Evolutionary conservation across 441 rosid genomes (phyloP), one percentile per base, ranked within the genome.

Genomic region (Macaranga tanarius): DNA sequence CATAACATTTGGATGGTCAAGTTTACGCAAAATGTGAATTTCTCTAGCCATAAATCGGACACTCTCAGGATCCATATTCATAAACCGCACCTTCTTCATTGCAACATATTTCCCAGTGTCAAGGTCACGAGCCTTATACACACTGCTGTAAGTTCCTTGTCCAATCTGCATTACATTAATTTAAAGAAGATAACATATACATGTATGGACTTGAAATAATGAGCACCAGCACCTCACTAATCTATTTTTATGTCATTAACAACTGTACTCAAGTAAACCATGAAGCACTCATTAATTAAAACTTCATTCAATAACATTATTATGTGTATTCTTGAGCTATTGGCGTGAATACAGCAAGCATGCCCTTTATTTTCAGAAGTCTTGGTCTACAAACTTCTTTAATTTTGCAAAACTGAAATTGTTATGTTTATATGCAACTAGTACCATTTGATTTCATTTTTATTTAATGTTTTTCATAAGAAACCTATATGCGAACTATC

Each of bases 1-100:
- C 90, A 95, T 89, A 28, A 91, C 86, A 45, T 95, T 95, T 26
- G 90, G 98, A 84, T 95, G 99, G 77, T 91, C 95, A 34, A 95
- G 93, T 74, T 84, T 85, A 19, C 99, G 91, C 82, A 93, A 69
- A 71, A 91, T 88, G 47, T 82, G 80, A 69, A 93, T 95, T 81
- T 93, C 99, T 62, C 99, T 88, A 2, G 98, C 98, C 99, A 95
- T 93, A 81, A 95, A 95, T 34, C 97, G 91, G 60, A 91, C 98
- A 28, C 99, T 95, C 71, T 91, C 98, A 2, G 95, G 94, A 78
- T 95, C 99, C 89, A 93, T 83, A 72, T 90, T 91, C n/a, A 83
- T 85, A 69, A 95, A 95, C 51, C 97, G 80, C 5, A 95, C 98
- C 84, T 91, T 93, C 92, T 95, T 95, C 92, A 95, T 82, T 11